Evolutionary conservation across 139 green algal species (phyloP), one percentile per base, ranked within the genome.

Genomic region (Eudorina sp.): DNA sequence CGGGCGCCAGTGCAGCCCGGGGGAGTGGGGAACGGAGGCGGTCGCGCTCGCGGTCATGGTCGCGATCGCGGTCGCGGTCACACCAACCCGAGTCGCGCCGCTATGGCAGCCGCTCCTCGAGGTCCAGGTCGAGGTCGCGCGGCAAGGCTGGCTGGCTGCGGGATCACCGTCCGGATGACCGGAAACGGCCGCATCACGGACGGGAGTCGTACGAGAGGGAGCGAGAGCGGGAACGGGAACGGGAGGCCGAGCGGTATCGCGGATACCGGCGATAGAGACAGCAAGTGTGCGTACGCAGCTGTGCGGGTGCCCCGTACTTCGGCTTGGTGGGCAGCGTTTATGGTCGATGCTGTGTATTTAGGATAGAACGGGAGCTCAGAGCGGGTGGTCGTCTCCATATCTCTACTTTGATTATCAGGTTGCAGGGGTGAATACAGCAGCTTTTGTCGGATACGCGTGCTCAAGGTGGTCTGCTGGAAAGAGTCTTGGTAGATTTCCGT

Each of bases 51-150:
- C 31, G 76, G 34, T 70, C 80, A 0, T 43, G 62, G 16, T 86
- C 80, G 2, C 78, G 55, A 8, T 83, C 80, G 25, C 80, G 80
- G n/a, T 86, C 80, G 4, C 78, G 55, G 23, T 84, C 76, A 25
- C 53, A 43, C 38, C n/a, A 64, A 3, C 41, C 8, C 31, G 77
- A 48, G 0, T 51, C 6, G 36, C 53, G 53, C 5, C 45, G 6
- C 73, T 43, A 43, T 25, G 73, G 27, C 27, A 6, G n/a, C 43
- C 45, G 73, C 23, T 43, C 29, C 18, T 83, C 80, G 2, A 58
- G 80, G 5, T 86, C 80, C 5, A 40, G 55, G 34, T 84, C 76
- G 25, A 55, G 40, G 18, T 72, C 27, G 36, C 36, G 68, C 19
- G 70, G 21, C 29, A 53, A 79, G 23, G 70, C 8, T 55, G 60